Evolutionary conservation across 2,329 filamentous ascomycete species (phyloP), one percentile per base, ranked within the genome.

Genomic region (Sordariomycetes sp.): DNA sequence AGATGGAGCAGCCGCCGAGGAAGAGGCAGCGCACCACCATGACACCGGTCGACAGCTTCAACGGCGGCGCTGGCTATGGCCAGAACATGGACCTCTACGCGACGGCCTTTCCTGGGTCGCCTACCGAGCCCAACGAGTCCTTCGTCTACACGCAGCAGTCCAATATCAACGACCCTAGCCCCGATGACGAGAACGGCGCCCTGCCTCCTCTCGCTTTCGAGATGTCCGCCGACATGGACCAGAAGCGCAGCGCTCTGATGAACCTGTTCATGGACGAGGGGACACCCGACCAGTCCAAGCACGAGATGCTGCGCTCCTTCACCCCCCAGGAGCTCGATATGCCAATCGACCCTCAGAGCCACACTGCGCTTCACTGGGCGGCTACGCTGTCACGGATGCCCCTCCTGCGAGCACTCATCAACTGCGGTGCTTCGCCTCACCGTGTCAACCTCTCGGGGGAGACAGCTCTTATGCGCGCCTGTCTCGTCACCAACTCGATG

Each of bases 351-450:
- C 73, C 81, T 18, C 86, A 86, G 39, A 80, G 80, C 23, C 86
- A 96, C 50, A 96, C 87, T 14, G 88, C 88, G 3, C 66, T 98
- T 26, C 90, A 96, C 51, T 98, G 92, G 92, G 92, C 92, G 3
- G 87, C 92, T 5, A 95, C 92, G 5, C 68, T 98, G 30, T 87
- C 87, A 3, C 82, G 90, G 12, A 81, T 94, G 53, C 75, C 84
- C 2, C 68, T 98, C 6, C 67, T 96, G 37, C 79, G 84, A 35
- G 73, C 88, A 0, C 69, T 98, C 9, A 84, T 96, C 36, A 70
- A 78, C 5, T 82, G 82, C 30, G 92, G 92, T 2, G 88, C 90
- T 2, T 94, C 81, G 45, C 86, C 94, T 30, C 85, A 81, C 53
- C 76, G 92, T 20, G 82, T 94, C 2, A 98, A 96, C 49, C 79